Percentiles rank a stretch among this genome's conserved stretches.
phyloP scores from a whole-genome alignment of 345 rosid species.

The Salix brachista region DNA sequence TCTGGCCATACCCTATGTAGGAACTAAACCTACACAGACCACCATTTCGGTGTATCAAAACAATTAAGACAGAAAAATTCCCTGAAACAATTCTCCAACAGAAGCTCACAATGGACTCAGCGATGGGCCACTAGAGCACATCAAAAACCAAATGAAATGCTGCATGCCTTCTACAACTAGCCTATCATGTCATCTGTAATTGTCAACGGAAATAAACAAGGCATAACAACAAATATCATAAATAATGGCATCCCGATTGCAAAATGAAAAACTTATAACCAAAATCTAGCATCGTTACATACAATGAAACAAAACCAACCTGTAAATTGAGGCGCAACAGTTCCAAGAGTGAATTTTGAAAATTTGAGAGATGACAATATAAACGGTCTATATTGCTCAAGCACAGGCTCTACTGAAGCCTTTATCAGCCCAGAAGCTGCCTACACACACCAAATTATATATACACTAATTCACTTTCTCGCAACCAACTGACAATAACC shows the following conservation, averaged over 20 bases:
- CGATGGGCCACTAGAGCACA: neutral
- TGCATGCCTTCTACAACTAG: neutral
- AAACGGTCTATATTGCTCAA: constrained; percentile 94
- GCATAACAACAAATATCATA: neutral
- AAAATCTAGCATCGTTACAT: neutral
- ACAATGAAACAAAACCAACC: constrained; percentile 45
- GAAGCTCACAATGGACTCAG: neutral
- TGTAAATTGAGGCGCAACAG: constrained; percentile 99
- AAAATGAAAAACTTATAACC: neutral
- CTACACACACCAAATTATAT: constrained; percentile 32
- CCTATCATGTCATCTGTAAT: neutral
- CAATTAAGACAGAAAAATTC: neutral
- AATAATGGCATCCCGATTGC: neutral
- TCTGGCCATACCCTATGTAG: neutral
- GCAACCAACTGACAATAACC: neutral
- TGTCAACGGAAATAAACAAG: neutral
- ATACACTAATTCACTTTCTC: neutral
- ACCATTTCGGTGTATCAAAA: neutral
- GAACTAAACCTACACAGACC: neutral
- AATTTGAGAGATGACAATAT: constrained; percentile 77
- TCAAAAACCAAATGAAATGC: neutral
- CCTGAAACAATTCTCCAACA: neutral
- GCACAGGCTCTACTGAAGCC: constrained; percentile 82
- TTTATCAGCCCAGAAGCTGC: constrained; percentile 95
- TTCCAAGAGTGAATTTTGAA: constrained; percentile 94